These are phyloP conservation scores for Sphagnum tenellum DNA, from an alignment of 225 moss, liverwort and hornwort species.

Conservation along the genomic window DNA sequence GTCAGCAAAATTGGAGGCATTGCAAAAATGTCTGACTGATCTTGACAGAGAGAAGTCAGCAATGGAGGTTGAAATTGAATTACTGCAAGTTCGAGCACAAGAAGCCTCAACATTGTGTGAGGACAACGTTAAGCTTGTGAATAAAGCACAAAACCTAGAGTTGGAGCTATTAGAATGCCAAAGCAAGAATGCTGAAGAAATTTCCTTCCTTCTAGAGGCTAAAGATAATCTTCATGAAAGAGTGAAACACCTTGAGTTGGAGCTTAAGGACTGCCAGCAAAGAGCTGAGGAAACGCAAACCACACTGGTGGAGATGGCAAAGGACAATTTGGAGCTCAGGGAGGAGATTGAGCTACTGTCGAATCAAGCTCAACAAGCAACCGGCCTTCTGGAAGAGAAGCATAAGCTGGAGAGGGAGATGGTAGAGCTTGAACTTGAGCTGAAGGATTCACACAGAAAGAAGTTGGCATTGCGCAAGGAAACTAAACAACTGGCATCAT, in stretches of 20 bases:
- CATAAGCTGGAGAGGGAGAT: conserved; percentile 20
- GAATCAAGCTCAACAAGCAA: conserved; percentile 3
- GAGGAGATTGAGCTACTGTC: conserved; percentile 7
- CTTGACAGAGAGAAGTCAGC: no score
- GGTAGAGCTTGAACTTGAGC: conserved; percentile 33
- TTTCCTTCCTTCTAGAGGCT: conserved; percentile 18
- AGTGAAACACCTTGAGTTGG: conserved; percentile 30
- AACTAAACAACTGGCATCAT: conserved; percentile 6
- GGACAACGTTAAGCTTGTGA: no score
- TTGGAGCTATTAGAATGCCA: no score
- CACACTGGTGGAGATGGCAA: conserved; percentile 14
- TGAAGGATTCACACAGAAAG: conserved; percentile 9
- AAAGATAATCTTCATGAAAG: conserved; percentile 22
- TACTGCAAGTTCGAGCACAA: no score
- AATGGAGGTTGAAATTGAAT: no score
- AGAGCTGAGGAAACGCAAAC: conserved; percentile 1
- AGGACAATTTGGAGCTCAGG: conserved; percentile 12
- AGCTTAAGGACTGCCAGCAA: conserved; percentile 19
- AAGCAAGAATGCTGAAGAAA: no score
- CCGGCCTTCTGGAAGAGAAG: conserved; percentile 29
- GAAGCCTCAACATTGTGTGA: no score
- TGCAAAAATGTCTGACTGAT: no score
- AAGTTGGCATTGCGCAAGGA: conserved; percentile 13
- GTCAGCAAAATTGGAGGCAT: conserved; percentile 13
- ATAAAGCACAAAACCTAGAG: no score